Conservation (phyloP, 805 yeast species). For the Peterozyma xylosa region DNA sequence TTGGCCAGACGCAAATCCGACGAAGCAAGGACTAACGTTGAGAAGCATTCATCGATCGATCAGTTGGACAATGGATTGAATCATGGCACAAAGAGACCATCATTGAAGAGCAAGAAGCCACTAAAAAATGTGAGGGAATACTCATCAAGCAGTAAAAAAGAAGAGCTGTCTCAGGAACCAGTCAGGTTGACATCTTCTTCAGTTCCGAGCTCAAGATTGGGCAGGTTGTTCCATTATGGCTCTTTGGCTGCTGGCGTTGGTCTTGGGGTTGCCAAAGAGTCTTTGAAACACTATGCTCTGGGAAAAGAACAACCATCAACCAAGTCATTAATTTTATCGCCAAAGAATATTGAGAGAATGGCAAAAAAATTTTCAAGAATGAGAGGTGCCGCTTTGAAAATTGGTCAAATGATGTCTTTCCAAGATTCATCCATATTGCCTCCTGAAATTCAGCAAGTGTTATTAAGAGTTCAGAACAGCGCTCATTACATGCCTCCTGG, state of each 20-base stretch:
- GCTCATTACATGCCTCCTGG: constrained; percentile 96
- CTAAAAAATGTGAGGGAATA: constrained; percentile 15
- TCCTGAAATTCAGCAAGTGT: constrained; percentile 70
- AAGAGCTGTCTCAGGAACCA: background rate
- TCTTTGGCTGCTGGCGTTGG: constrained; percentile 89
- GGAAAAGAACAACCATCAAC: constrained; percentile 43
- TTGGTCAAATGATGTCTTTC: constrained; percentile 95
- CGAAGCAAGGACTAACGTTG: constrained; percentile 7
- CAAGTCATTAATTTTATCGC: constrained; percentile 60
- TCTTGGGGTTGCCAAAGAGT: constrained; percentile 71
- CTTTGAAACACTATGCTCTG: constrained; percentile 57
- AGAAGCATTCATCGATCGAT: constrained; percentile 7
- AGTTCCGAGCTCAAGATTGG: constrained; percentile 83
- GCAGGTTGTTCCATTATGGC: constrained; percentile 89
- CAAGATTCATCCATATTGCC: constrained; percentile 88
- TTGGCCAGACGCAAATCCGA: constrained; percentile 24
- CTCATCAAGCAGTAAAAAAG: constrained; percentile 7
- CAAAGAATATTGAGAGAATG: constrained; percentile 79
- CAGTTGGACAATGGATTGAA: constrained; percentile 9
- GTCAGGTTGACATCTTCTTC: constrained; percentile 44
- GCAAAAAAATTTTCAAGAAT: constrained; percentile 83
- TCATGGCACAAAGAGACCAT: constrained; percentile 14
- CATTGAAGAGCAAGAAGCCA: constrained; percentile 8
- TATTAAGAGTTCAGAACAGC: constrained; percentile 81
- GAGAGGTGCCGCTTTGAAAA: constrained; percentile 98